Base-by-base conservation (phyloP, 1,139 yeast species). In the Candida dubliniensis region DNA sequence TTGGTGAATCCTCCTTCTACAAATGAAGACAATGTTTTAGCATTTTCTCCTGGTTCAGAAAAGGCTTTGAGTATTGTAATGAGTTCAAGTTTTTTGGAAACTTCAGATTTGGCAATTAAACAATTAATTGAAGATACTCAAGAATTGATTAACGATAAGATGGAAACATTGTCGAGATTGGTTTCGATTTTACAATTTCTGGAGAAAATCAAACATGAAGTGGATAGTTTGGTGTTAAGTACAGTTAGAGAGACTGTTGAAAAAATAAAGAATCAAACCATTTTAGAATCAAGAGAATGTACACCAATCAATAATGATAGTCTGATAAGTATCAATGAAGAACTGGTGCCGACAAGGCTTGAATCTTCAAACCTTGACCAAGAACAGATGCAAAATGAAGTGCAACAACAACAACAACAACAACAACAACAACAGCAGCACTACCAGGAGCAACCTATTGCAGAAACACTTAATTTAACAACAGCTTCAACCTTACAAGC, bases 151-250 rank as follows among this genome's bases (percentile, higher is more conserved):
- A 71, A 72, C 43, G 81, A 79, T 26, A 91, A 93, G 58, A 77
- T 88, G 2, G 90, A 85, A 43, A 77, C 89, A 0, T 75, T 90
- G n/a, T 70, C 82, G 14, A 71, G 98, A 53, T 71, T 88, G 51
- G 85, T 88, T 25, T 87, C 93, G 47, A 80, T 91, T 3, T 69
- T 88, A 46, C 82, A 85, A 47, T 90, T 87, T 58, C 81, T 88
- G n/a, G 86, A 86, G 50, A 83, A 83, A 54, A 81, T 93, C 38
- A 87, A 89, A 49, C 78, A 76, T 38, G 97, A 93, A 61, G 89
- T 91, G 8, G 96, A 91, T 57, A 73, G 65, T 14, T 70, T 83
- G 57, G 95, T 91, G 2, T 66, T 87, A 33, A 66, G 71, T 36
- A 74, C 87, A 0, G 88, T 93, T 3, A 71, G 77, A 18, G 81